A percentile compares a stretch with the other conserved stretches of the same genome.
Conservation (phyloP, 1,284 basidiomycete genomes). For the Apiotrichum montevideense region DNA sequence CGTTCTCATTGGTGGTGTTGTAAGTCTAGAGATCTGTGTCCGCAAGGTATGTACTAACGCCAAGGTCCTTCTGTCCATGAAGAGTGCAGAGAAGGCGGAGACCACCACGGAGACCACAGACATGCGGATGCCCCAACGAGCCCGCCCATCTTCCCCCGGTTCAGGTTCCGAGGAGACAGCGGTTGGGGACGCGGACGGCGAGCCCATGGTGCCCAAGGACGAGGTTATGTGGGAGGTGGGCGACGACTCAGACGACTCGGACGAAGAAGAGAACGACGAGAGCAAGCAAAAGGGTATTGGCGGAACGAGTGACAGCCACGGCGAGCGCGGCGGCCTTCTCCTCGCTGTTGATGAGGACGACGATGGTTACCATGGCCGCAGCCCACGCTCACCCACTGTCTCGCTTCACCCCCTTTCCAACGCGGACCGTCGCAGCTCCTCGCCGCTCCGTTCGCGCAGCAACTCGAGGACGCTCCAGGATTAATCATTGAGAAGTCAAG, state of each 20-base stretch:
- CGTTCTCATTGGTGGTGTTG: conserved; percentile 77
- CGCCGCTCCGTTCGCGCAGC: neutral
- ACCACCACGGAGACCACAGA: conserved; percentile 6
- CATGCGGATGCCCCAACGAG: conserved; percentile 28
- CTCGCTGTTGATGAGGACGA: conserved; percentile 8
- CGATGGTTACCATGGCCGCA: conserved; percentile 2
- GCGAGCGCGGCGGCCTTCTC: conserved; percentile 19
- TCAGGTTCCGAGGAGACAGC: neutral
- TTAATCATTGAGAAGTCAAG: neutral
- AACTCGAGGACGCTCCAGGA: neutral
- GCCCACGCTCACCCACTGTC: neutral
- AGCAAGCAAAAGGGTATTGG: conserved; percentile 22
- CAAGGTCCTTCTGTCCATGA: conserved; percentile 42
- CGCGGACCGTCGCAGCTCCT: neutral
- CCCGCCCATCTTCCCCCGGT: neutral
- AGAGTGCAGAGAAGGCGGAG: conserved; percentile 29
- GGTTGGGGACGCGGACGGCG: neutral
- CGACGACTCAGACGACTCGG: conserved; percentile 18
- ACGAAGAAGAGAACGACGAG: conserved; percentile 14
- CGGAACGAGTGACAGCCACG: conserved; percentile 14
- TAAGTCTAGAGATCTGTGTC: conserved; percentile 37
- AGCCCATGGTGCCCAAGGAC: conserved; percentile 1
- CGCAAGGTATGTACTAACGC: neutral
- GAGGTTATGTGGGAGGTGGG: conserved; percentile 15
- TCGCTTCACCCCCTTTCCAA: neutral